Conservation (phyloP, 768 basidiomycete genomes). For the Baorangia bicolor region DNA sequence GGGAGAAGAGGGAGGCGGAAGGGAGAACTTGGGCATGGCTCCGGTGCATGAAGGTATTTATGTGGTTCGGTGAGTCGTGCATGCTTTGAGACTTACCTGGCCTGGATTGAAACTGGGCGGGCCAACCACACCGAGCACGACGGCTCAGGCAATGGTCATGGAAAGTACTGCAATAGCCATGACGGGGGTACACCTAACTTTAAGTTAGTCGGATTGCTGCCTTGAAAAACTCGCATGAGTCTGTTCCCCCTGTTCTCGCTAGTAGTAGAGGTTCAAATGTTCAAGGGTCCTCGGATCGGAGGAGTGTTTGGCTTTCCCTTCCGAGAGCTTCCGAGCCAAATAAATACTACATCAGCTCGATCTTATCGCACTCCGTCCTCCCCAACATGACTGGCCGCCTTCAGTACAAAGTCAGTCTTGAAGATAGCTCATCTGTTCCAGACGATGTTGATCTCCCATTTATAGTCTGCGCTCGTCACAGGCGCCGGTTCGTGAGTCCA, state of each 20-base stretch:
- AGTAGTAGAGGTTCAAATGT: too few relatives aligned
- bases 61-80: conserved; percentile 5
- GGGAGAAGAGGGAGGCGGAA: not conserved
- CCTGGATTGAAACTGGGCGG: conserved; percentile 20
- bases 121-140: not conserved
- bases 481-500: conserved; percentile 81
- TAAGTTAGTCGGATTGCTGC: not conserved
- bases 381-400: conserved; percentile 62
- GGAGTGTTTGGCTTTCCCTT: not conserved
- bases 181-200: not conserved
- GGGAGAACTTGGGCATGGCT: not conserved
- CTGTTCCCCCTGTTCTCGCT: not conserved
- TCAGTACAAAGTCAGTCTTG: conserved; percentile 53
- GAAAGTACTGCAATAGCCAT: conserved; percentile 1
- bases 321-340: not conserved
- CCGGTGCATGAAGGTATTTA: conserved; percentile 20
- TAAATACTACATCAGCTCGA: conserved; percentile 1
- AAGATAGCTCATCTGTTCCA: not conserved
- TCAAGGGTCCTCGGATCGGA: not conserved
- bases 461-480: conserved; percentile 75
- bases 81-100: conserved; percentile 18
- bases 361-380: conserved; percentile 2
- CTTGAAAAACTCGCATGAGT: not conserved
- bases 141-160: not conserved
- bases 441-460: conserved; percentile 13